Evolutionary conservation across 495 filamentous ascomycete species (phyloP).

Genomic region (Penicillium cosmopolitanum): DNA sequence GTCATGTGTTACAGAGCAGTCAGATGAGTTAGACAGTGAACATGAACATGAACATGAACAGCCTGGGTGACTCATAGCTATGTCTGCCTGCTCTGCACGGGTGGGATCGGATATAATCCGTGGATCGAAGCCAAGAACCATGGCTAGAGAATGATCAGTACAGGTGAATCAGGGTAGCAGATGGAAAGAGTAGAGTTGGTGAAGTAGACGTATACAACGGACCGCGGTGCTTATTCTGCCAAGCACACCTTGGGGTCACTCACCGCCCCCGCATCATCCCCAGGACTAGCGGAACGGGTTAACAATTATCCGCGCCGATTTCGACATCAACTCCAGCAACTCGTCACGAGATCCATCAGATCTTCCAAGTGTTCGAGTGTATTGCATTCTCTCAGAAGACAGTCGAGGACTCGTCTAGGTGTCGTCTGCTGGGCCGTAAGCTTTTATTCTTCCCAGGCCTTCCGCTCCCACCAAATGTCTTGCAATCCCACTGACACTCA

Average conservation of each 20-base stretch:
- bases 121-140: background rate
- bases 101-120: background rate
- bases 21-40: slow-evolving; percentile 21
- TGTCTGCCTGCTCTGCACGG: too few relatives aligned
- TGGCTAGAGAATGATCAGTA: background rate
- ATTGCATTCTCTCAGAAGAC: background rate
- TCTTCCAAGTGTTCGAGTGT: slow-evolving; percentile 1
- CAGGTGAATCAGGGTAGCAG: too few relatives aligned
- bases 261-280: background rate
- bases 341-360: slow-evolving; percentile 4
- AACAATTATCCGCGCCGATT: background rate
- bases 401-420: background rate
- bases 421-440: background rate
- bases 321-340: background rate
- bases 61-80: slow-evolving; percentile 20
- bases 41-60: slow-evolving; percentile 12
- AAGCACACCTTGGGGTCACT: background rate
- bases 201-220: too few relatives aligned
- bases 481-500: background rate
- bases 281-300: background rate
- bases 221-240: too few relatives aligned
- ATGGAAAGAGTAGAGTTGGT: too few relatives aligned
- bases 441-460: background rate
- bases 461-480: background rate
- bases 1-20: slow-evolving; percentile 27